These are phyloP conservation scores for Daldinia caldariorum DNA, from an alignment of 495 filamentous ascomycete species.

Conservation along the genomic window DNA sequence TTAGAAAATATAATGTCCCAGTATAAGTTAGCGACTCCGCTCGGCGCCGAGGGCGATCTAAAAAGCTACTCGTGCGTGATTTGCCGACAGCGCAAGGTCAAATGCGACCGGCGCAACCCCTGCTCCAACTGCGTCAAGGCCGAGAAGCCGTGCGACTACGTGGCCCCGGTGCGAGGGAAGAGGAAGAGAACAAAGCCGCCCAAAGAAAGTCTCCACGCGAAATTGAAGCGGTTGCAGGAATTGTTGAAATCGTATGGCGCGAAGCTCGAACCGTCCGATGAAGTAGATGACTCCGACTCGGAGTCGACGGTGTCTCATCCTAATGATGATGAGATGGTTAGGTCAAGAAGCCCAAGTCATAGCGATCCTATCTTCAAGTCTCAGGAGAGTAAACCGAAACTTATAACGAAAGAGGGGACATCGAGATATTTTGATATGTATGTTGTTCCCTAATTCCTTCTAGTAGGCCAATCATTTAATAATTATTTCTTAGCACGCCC, in stretches of 20 bases:
- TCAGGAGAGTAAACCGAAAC: constrained; percentile 24
- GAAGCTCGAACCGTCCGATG: constrained; percentile 26
- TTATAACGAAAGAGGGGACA: constrained; percentile 31
- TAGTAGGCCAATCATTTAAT: not conserved
- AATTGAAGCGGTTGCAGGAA: constrained; percentile 48
- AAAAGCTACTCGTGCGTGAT: constrained; percentile 41
- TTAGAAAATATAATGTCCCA: constrained; percentile 21
- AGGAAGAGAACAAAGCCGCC: constrained; percentile 53
- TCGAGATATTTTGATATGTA: constrained; percentile 41
- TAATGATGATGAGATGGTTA: constrained; percentile 16
- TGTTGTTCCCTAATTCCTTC: not conserved
- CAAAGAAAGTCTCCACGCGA: constrained; percentile 48
- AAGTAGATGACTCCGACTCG: constrained; percentile 26
- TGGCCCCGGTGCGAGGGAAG: constrained; percentile 52
- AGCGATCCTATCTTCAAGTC: constrained; percentile 5
- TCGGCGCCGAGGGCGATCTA: not conserved
- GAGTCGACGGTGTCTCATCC: constrained; percentile 20
- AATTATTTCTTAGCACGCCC: constrained; percentile 10
- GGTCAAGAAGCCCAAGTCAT: not conserved
- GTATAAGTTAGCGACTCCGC: not conserved
- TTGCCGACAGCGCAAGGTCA: constrained; percentile 76
- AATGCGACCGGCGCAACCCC: constrained; percentile 62
- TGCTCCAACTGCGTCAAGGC: constrained; percentile 62
- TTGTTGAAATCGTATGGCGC: constrained; percentile 36
- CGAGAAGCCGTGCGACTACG: constrained; percentile 54